Conservation (phyloP, 768 basidiomycete species). For the Lepiota subincarnata region DNA sequence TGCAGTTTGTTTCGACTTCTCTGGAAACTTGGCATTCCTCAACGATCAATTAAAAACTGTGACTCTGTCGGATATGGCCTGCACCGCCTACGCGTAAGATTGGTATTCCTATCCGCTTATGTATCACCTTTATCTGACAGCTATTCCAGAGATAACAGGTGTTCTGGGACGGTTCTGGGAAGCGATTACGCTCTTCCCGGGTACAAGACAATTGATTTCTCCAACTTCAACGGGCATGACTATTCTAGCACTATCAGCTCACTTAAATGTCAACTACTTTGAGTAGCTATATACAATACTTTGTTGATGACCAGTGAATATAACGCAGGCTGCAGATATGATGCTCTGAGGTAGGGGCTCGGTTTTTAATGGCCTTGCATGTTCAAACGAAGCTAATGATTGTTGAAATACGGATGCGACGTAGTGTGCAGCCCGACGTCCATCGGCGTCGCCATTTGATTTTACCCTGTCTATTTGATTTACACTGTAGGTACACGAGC, state of each 20-base stretch:
- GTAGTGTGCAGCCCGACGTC: no score
- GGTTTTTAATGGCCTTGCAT: no score
- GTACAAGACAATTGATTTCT: neutral
- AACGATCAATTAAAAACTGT: neutral
- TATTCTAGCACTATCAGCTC: neutral
- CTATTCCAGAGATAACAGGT: neutral
- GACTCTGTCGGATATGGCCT: neutral
- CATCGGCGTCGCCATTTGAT: no score
- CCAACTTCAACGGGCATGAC: neutral
- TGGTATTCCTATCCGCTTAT: no score
- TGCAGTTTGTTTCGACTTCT: neutral
- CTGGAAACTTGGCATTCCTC: conserved; percentile 2
- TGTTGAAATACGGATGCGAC: no score
- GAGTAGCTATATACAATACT: neutral
- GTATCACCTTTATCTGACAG: neutral
- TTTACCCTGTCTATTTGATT: no score
- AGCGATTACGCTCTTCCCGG: neutral
- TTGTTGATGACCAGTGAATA: no score
- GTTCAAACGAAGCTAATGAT: no score
- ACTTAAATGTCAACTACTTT: neutral
- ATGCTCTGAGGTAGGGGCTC: no score
- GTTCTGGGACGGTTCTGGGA: neutral
- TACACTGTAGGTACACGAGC: no score
- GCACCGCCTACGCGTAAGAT: neutral
- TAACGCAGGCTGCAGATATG: no score